Evolutionary conservation across 2,329 filamentous ascomycete species (phyloP), one percentile per base, ranked within the genome.

Genomic region (Graphilbum fragrans): DNA sequence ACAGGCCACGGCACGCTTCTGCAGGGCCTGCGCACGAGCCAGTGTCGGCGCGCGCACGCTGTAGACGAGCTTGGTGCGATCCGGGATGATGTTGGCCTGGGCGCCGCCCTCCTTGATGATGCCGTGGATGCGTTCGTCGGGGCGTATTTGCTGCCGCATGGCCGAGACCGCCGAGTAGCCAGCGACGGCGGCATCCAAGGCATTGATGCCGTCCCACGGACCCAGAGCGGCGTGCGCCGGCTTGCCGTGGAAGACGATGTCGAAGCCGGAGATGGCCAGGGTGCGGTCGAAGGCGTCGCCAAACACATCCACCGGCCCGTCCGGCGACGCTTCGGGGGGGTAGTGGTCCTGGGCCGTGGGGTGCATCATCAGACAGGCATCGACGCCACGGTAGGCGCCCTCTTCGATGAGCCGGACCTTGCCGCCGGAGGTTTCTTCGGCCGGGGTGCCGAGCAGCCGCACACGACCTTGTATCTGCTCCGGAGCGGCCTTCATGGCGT

Each of bases 121-220:
- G 36, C 64, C 66, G 46, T 72, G 67, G n/a, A 74, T 60, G 14
- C 69, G 63, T 43, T 70, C 61, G 10, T 63, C 56, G 0, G 68
- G 66, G 6, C 54, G 55, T 9, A 69, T 60, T 49, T 74, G 70
- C 54, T 74, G 49, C 3, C 67, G 59, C 22, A 70, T 52, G 38
- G 67, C 56, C 2, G 62, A 56, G 11, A 70, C 55, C 39, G 57
- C 29, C 52, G 52, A 58, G 50, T 60, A 60, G 0, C 55, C 50
- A 16, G 53, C 41, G 0, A 66, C 58, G 18, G 64, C 49, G 3
- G 66, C 67, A 47, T 72, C 67, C 3, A 70, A 58, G 0, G 67
- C 67, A 45, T 71, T 72, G 35, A 61, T 48, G 2, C 67, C 66
- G 12, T 62, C 55, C 66, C 64, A 69, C 1, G 66, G 67, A n/a